Evolutionary conservation across 2,329 filamentous ascomycete species (phyloP).

Genomic region (Curvularia spicifera): DNA sequence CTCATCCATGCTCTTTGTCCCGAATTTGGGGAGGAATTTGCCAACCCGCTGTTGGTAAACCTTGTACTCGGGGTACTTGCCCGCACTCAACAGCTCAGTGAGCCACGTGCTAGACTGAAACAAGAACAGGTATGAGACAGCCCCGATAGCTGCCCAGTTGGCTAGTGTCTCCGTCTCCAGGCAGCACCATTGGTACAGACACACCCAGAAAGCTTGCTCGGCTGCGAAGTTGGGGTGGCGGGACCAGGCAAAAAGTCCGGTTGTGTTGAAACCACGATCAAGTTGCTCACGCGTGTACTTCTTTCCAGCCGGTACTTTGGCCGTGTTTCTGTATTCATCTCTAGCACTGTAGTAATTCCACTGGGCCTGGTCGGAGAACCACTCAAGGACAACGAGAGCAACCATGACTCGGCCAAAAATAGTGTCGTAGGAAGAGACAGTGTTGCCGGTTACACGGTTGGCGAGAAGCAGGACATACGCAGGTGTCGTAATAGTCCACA

Average conservation of each 20-base stretch:
- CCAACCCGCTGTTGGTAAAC: constrained; percentile 83
- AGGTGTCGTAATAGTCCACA: constrained; percentile 79
- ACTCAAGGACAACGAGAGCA: constrained; percentile 69
- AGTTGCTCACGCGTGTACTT: constrained; percentile 74
- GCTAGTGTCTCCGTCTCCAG: constrained; percentile 72
- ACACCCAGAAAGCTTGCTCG: constrained; percentile 89
- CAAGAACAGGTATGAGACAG: constrained; percentile 72
- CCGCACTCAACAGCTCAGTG: constrained; percentile 78
- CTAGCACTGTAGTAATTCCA: constrained; percentile 91
- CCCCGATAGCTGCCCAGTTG: constrained; percentile 80
- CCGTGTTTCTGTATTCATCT: constrained; percentile 72
- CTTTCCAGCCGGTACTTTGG: constrained; percentile 69
- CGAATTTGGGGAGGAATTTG: constrained; percentile 74
- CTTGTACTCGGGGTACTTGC: constrained; percentile 88
- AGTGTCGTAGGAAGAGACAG: constrained; percentile 61
- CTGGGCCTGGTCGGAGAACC: constrained; percentile 88
- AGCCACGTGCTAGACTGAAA: constrained; percentile 91
- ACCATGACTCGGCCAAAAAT: constrained; percentile 63
- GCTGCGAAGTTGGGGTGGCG: constrained; percentile 94
- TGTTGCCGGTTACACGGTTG: constrained; percentile 64
- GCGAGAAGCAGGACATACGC: constrained; percentile 82
- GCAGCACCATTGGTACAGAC: constrained; percentile 87
- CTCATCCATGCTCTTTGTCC: constrained; percentile 41
- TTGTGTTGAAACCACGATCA: constrained; percentile 85
- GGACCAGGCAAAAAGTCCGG: constrained; percentile 84